These are phyloP conservation scores for Helicostylum pulchrum DNA, from an alignment of 192 early-diverging fungal species.

Conservation along the genomic window DNA sequence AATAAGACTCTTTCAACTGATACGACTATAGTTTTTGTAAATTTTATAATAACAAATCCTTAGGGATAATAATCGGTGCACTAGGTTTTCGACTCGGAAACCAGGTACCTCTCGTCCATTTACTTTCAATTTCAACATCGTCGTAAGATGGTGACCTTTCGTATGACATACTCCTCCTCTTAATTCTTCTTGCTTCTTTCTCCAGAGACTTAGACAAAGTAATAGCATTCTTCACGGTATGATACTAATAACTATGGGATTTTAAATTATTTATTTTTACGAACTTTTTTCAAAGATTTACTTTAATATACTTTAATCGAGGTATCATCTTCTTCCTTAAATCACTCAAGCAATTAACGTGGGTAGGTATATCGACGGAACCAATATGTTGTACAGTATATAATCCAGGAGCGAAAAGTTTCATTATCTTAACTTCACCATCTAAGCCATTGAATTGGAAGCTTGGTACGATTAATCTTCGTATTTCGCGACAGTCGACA, in stretches of 20 bases:
- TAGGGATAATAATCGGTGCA: no score
- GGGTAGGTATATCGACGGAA: background rate
- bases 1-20: no score
- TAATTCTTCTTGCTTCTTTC: background rate
- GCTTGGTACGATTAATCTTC: background rate
- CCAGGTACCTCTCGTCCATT: background rate
- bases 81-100: no score
- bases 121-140: background rate
- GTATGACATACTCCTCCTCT: background rate
- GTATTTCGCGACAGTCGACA: background rate
- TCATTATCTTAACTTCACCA: background rate
- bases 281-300: background rate
- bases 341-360: background rate
- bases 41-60: no score
- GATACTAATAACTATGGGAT: slow-evolving; percentile 2
- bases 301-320: background rate
- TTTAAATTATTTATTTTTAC: slow-evolving; percentile 1
- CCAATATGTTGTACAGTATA: background rate
- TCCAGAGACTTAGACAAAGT: background rate
- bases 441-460: slow-evolving; percentile 2
- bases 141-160: background rate
- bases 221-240: background rate
- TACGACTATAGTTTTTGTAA: no score
- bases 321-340: background rate
- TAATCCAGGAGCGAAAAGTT: background rate